These are phyloP conservation scores for Epichloe festucae DNA, from an alignment of 2,329 filamentous ascomycete genomes.

Conservation along the genomic window DNA sequence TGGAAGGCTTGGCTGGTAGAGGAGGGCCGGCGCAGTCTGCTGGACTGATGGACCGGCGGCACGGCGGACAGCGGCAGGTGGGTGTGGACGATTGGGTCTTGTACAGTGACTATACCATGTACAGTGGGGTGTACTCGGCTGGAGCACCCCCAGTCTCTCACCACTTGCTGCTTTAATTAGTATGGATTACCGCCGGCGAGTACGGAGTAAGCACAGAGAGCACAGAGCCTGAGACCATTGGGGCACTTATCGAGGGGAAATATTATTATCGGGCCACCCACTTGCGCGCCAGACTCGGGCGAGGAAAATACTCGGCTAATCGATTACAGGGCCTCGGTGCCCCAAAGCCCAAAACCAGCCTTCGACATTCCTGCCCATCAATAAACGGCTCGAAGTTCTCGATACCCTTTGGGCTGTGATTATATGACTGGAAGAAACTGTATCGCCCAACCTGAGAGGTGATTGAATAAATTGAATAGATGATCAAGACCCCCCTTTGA, in stretches of 20 bases:
- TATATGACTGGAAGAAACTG: too few species aligned
- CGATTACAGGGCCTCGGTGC: not conserved
- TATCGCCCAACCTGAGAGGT: too few species aligned
- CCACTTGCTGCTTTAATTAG: not conserved
- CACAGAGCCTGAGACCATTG: too few species aligned
- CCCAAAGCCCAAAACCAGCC: not conserved
- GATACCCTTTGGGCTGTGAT: too few species aligned
- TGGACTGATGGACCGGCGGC: conserved; percentile 1
- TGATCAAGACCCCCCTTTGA: too few species aligned
- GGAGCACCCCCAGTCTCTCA: not conserved
- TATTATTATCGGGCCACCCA: too few species aligned
- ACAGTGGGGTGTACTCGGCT: not conserved
- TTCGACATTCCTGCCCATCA: not conserved
- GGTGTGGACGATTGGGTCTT: not conserved
- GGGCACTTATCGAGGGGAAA: too few species aligned
- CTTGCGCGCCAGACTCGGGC: not conserved
- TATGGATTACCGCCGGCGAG: too few species aligned
- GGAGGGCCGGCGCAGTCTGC: conserved; percentile 4
- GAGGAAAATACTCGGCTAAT: conserved; percentile 6
- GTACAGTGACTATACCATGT: too few species aligned
- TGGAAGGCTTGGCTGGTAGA: not conserved
- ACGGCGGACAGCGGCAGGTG: not conserved
- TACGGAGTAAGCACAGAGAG: too few species aligned
- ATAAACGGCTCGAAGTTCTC: not conserved
- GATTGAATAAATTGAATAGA: too few species aligned